Evolutionary conservation across 306 rosid genomes (phyloP).

Genomic region (Begonia loranthoides): DNA sequence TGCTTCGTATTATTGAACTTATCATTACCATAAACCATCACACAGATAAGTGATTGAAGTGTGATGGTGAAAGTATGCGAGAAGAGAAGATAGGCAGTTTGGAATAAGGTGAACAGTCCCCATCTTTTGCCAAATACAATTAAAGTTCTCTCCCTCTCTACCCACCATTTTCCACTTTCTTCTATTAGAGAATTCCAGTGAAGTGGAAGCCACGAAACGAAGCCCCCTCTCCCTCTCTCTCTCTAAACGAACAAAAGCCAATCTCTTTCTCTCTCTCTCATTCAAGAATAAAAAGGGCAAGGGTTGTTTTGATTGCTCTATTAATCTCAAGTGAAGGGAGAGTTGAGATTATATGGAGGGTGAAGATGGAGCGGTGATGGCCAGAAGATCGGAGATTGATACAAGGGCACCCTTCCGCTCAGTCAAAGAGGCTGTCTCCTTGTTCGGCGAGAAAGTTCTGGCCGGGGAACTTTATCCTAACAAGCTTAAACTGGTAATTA

Average conservation of each 20-base stretch:
- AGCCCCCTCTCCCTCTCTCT: constrained; percentile 28
- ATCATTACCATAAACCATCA: no score
- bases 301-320: not conserved
- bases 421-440: constrained; percentile 74
- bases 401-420: constrained; percentile 68
- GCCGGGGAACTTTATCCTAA: constrained; percentile 55
- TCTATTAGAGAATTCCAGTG: constrained; percentile 66
- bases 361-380: constrained; percentile 19
- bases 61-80: no score
- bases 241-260: no score
- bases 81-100: no score
- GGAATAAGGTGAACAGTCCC: constrained; percentile 29
- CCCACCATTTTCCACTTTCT: constrained; percentile 39
- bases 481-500: constrained; percentile 54
- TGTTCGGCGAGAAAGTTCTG: constrained; percentile 69
- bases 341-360: constrained; percentile 17
- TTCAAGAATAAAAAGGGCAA: not conserved
- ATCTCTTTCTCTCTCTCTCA: constrained; percentile 7
- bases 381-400: constrained; percentile 65
- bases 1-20: no score
- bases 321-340: constrained; percentile 12
- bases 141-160: constrained; percentile 9
- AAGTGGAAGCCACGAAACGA: constrained; percentile 99
- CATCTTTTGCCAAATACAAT: constrained; percentile 15
- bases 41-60: no score